Conservation (phyloP, 106 monocot genomes). For the Dendrobium chrysotoxum region DNA sequence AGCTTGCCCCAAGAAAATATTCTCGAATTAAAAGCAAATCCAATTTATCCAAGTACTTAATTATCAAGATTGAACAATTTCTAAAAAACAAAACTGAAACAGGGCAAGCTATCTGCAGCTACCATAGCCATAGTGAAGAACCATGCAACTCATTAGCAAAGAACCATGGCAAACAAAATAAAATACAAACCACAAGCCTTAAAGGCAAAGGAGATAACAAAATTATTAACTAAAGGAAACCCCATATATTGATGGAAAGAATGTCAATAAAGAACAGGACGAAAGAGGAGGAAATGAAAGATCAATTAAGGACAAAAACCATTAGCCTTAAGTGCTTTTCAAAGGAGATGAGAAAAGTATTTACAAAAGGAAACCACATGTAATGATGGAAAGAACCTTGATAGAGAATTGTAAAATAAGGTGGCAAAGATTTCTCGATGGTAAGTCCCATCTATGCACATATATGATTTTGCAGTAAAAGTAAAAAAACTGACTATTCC, state of each 20-base stretch:
- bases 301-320: not conserved
- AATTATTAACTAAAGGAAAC: not conserved
- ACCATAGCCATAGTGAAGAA: not conserved
- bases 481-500: not conserved
- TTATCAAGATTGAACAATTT: not conserved
- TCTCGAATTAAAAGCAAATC: not conserved
- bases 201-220: not conserved
- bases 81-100: not conserved
- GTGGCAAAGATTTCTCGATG: not conserved
- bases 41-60: not conserved
- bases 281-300: not conserved
- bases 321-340: not conserved
- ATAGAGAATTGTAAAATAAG: not conserved
- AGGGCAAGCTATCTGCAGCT: not conserved
- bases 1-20: not conserved
- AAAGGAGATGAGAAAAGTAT: not conserved
- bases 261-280: not conserved
- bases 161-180: not conserved
- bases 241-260: not conserved
- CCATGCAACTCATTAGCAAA: not conserved
- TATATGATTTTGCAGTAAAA: not conserved
- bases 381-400: not conserved
- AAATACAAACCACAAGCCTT: not conserved
- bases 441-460: not conserved
- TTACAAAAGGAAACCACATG: not conserved